phyloP scores from a whole-genome alignment of 2,329 filamentous ascomycete species.

The Trichophyton simii region DNA sequence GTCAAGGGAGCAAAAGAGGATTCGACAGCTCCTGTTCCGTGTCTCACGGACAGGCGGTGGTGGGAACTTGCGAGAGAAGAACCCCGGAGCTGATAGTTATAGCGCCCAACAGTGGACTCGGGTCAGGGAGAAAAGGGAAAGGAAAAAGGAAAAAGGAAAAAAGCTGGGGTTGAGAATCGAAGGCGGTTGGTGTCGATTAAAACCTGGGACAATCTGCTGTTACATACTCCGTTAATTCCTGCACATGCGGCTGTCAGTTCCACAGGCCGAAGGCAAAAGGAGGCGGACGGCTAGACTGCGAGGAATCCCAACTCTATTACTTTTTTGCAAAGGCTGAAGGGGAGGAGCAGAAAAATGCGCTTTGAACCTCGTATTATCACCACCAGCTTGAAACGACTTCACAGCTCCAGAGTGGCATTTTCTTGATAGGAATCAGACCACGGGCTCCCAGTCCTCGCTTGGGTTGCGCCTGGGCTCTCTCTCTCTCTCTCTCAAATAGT shows the following conservation, averaged over 20 bases:
- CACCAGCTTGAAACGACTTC: background rate
- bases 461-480: background rate
- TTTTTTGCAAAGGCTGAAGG: slow-evolving; percentile 1
- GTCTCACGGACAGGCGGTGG: slow-evolving; percentile 1
- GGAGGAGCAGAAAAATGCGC: background rate
- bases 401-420: background rate
- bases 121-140: background rate
- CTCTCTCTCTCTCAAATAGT: too few relatives aligned
- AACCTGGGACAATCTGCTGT: background rate
- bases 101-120: background rate
- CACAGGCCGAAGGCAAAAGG: background rate
- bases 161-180: slow-evolving; percentile 1
- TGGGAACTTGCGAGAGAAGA: background rate
- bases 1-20: slow-evolving; percentile 1
- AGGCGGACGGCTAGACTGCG: slow-evolving; percentile 4
- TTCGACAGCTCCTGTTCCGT: background rate
- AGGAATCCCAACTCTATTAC: slow-evolving; percentile 3
- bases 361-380: slow-evolving; percentile 4
- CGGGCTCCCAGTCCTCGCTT: slow-evolving; percentile 1
- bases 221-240: background rate
- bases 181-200: slow-evolving; percentile 1
- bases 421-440: background rate
- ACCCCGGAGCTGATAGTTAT: background rate
- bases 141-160: background rate
- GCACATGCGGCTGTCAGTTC: slow-evolving; percentile 4